Evolutionary conservation across 768 basidiomycete species (phyloP), one percentile per base, ranked within the genome.

Genomic region (Macrolepiota fuliginosa): DNA sequence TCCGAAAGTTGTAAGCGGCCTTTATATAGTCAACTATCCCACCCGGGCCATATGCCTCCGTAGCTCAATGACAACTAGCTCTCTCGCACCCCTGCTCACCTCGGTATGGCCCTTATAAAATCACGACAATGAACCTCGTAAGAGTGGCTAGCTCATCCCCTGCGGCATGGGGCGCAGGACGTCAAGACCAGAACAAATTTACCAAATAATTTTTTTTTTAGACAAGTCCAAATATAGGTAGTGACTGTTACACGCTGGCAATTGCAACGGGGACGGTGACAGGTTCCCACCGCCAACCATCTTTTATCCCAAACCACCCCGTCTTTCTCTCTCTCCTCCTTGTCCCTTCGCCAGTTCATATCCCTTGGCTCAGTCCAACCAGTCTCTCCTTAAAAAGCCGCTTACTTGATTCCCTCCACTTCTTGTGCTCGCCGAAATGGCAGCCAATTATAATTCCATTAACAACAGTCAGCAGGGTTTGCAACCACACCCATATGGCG

Each of bases 401-500:
- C 7, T 17, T 17, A 32, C 32, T 37, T 54, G n/a, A 22, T 17
- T 54, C 11, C 36, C 24, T 39, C 53, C 25, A 4, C 22, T 17
- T 27, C 36, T 24, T 19, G 52, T 46, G 47, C 46, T 49, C 37
- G 60, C 60, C 60, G 7, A 9, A n/a, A 61, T 61, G 59, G 59
- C 52, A 36, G 35, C 57, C 19, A 61, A 25, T 29, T 61, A 61
- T n/a, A 55, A 47, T 24, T 46, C 60, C 32, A 37, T 61, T 24
- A 55, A 61, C 46, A 29, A 42, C 35, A 61, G 27, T 56, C 63
- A 60, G 47, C 42, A 54, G 42, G 54, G 54, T 24, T 17, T 55
- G n/a, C 29, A 42, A 46, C 54, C 54, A 7, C 29, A 55, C 22
- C 64, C 64, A 4, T 64, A 64, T 51, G 64, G 61, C 45, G 51